phyloP scores from a whole-genome alignment of 257 asterid genomes.

The Paulownia fortunei region DNA sequence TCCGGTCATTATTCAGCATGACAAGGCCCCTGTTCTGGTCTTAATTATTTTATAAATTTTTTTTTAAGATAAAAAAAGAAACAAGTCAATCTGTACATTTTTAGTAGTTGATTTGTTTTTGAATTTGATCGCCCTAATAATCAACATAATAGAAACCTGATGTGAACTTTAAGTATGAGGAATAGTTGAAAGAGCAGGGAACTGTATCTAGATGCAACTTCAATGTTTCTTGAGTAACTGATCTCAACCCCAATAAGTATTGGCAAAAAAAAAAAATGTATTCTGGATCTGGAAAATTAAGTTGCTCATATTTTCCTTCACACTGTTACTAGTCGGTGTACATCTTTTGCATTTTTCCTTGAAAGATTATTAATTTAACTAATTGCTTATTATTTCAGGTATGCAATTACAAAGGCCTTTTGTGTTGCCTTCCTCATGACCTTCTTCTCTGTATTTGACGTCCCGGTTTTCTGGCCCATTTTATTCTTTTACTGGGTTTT shows the following conservation, averaged over 20 bases:
- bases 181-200: background rate
- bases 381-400: constrained; percentile 55
- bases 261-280: background rate
- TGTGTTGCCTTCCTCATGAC: constrained; percentile 86
- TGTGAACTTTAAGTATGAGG: background rate
- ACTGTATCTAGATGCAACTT: constrained; percentile 9
- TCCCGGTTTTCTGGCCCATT: constrained; percentile 96
- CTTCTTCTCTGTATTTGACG: constrained; percentile 79
- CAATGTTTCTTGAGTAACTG: constrained; percentile 5
- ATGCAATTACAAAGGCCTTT: constrained; percentile 88
- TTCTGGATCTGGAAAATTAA: background rate
- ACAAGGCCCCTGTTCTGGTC: background rate
- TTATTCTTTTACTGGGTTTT: constrained; percentile 81
- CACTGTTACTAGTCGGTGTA: background rate
- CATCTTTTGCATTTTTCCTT: background rate
- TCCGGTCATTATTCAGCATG: constrained; percentile 3
- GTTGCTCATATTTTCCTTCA: background rate
- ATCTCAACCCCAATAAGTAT: background rate
- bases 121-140: constrained; percentile 2
- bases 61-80: background rate
- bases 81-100: background rate
- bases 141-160: background rate
- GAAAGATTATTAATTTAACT: constrained; percentile 2
- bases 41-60: background rate
- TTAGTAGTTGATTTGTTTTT: background rate